Evolutionary conservation across 2,329 filamentous ascomycete species (phyloP), one percentile per base, ranked within the genome.

Genomic region (Fusarium sp.): DNA sequence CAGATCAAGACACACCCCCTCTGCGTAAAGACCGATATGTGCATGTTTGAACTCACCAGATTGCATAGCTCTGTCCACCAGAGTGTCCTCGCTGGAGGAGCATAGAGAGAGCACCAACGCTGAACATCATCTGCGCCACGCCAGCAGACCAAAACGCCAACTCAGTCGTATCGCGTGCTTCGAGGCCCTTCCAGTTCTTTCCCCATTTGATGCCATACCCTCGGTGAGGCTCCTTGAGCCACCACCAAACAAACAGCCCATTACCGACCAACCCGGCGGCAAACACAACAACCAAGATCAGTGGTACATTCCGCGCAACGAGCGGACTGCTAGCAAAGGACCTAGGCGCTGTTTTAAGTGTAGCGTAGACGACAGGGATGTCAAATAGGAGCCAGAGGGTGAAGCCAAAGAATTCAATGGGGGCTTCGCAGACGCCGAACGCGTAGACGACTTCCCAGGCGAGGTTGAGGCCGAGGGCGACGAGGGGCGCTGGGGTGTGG

Each of bases 391-490:
- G 81, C 87, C 88, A 89, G 59, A 85, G 70, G 1, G 71, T 73
- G 76, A 89, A 88, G 32, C 86, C 85, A 18, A 80, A 71, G 14
- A 80, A 80, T 74, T 89, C 87, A 11, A 87, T 75, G 2, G 78
- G 75, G 6, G 81, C 78, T 68, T 88, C 86, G 66, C 84, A 81
- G 18, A 89, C 85, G 71, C 82, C 86, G 27, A 87, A 79, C 3
- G 83, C 83, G 78, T 87, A 88, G 64, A 89, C 81, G 4, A 87
- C 77, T 75, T 89, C 87, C 87, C 88, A 89, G 2, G 84, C 84
- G 37, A 89, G 82, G 68, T 90, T 89, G 76, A 86, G 75, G 16
- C 84, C 83, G 11, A 89, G 84, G 1, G 85, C 83, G 58, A 88
- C 76, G 13, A 88, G 76, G 0, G 88, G 87, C 79, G 88, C 87